Evolutionary conservation across 2,329 filamentous ascomycete genomes (phyloP), one percentile per base, ranked within the genome.

Genomic region (Xylariaceae sp.): DNA sequence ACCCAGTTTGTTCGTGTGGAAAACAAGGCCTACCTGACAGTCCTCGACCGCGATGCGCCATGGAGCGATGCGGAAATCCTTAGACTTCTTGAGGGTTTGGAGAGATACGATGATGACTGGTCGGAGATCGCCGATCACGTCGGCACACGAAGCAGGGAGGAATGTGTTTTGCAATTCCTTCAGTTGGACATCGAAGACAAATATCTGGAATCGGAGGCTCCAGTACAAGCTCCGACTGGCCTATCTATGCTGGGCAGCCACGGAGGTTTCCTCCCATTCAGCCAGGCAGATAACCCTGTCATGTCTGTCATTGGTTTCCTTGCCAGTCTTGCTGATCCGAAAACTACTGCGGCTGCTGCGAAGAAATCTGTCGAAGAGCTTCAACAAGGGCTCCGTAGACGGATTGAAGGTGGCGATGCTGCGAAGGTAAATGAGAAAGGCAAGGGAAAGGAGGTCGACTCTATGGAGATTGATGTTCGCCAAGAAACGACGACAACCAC

Each of bases 131-230:
- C 95, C 1, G 90, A 92, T 60, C 89, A 96, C 67, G 94, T 99
- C 43, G 88, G 88, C 47, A 95, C 90, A 2, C 86, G 92, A 57
- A 96, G 91, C 1, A 82, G 90, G 51, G 95, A 99, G 71, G 92
- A 99, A 74, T 99, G 94, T 70, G 92, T 97, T 12, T 80, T 97
- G 64, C 94, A 96, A 70, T 99, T 99, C 76, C 73, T 99, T 60
- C 91, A 96, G 68, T 79, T 99, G 37, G 92, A 96, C 63, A 99
- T 99, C 59, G 94, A 97, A 71, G 92, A 96, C 75, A 95, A 95
- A 70, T 99, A 96, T 67, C 77, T 96, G 7, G 91, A 97, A 65
- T 84, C 89, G 6, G 86, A 92, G 65, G 77, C 80, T 6, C 65
- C 71, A 8, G 71, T 80, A 51, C 77, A 75, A 55, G 76, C 77